Conservation (phyloP, 2,329 filamentous ascomycete genomes). For the Ophiostoma triangulosporum region DNA sequence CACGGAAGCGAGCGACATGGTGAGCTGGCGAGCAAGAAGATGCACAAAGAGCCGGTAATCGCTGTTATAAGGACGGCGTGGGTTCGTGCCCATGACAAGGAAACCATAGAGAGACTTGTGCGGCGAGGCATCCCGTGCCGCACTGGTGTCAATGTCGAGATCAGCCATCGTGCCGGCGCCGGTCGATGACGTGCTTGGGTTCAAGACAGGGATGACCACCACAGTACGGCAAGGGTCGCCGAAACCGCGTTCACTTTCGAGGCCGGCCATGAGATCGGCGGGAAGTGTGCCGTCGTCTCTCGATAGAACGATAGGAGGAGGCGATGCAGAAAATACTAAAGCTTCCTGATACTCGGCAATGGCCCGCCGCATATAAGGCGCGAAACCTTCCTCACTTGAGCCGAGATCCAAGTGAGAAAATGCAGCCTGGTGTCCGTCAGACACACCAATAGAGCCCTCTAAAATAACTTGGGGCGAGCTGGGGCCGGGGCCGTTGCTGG, state of each 20-base stretch:
- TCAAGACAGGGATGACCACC: constrained; percentile 66
- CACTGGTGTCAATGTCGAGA: neutral
- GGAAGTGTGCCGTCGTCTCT: constrained; percentile 55
- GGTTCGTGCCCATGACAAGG: constrained; percentile 65
- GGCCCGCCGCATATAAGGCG: constrained; percentile 62
- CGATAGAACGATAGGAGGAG: constrained; percentile 51
- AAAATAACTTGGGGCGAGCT: constrained; percentile 50
- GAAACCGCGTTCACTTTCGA: constrained; percentile 48
- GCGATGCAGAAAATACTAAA: neutral
- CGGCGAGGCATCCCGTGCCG: neutral
- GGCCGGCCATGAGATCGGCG: constrained; percentile 46
- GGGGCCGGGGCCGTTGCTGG: constrained; percentile 44
- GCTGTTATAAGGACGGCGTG: constrained; percentile 63
- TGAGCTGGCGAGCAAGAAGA: constrained; percentile 59
- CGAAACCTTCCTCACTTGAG: constrained; percentile 58
- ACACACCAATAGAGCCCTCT: constrained; percentile 59
- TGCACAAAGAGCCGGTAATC: constrained; percentile 70
- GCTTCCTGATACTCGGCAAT: constrained; percentile 26
- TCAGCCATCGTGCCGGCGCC: neutral
- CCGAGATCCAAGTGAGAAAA: constrained; percentile 53
- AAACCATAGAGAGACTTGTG: constrained; percentile 60
- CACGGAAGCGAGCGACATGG: constrained; percentile 68
- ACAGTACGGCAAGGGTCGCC: constrained; percentile 56
- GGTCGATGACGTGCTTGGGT: constrained; percentile 31
- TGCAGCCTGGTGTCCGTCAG: constrained; percentile 47